phyloP scores from a whole-genome alignment of 441 rosid genomes.

The Flueggea neowawraea region DNA sequence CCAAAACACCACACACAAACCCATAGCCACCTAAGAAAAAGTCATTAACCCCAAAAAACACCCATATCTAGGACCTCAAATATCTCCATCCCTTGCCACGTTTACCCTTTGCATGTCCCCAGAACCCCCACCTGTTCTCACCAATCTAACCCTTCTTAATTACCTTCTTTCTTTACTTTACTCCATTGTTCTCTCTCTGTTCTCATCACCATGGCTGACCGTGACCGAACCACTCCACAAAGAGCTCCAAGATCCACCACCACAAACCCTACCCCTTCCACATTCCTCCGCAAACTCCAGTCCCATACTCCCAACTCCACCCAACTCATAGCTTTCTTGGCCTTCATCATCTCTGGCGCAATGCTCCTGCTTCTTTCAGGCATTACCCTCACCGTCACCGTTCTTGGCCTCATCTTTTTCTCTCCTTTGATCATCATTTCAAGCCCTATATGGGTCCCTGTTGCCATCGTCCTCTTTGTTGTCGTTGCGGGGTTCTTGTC shows the following conservation, averaged over 20 bases:
- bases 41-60: no score
- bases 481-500: constrained; percentile 39
- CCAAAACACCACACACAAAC: no score
- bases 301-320: constrained; percentile 44
- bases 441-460: constrained; percentile 77
- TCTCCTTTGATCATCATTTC: constrained; percentile 60
- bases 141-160: no score
- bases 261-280: constrained; percentile 12
- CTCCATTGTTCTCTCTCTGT: constrained; percentile 1
- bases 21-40: no score
- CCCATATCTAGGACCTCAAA: no score
- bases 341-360: constrained; percentile 54
- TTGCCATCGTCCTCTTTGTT: constrained; percentile 26
- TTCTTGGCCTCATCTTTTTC: constrained; percentile 48
- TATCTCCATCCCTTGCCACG: no score
- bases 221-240: constrained; percentile 32
- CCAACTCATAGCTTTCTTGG: constrained; percentile 51
- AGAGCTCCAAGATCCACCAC: constrained; percentile 25
- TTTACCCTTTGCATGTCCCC: no score
- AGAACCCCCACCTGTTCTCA: no score
- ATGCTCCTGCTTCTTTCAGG: constrained; percentile 72
- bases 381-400: constrained; percentile 37
- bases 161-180: not conserved
- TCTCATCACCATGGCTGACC: constrained; percentile 53
- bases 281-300: constrained; percentile 48